Conservation (phyloP, 352 stramenopile genomes). For the Plasmopara muralis region DNA sequence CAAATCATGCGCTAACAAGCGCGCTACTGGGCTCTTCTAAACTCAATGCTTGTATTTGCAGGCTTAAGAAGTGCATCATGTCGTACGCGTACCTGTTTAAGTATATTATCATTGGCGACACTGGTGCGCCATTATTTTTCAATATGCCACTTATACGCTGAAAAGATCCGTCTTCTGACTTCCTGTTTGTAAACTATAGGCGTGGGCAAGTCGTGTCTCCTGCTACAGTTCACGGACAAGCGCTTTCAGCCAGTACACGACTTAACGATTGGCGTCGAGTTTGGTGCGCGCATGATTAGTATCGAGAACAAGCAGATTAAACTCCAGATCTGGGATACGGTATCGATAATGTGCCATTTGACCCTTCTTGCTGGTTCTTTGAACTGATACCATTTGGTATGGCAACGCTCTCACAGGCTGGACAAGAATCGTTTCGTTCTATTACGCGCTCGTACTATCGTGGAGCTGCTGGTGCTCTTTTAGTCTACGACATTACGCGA, state of each 20-base stretch:
- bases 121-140: conserved; percentile 46
- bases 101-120: conserved; percentile 99
- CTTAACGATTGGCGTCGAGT: conserved; percentile 99
- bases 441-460: conserved; percentile 99
- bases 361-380: not conserved
- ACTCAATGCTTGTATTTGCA: not conserved
- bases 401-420: conserved; percentile 54
- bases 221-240: conserved; percentile 99
- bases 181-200: conserved; percentile 48
- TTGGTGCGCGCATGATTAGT: conserved; percentile 98
- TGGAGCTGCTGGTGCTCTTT: conserved; percentile 92
- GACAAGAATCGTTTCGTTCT: conserved; percentile 98
- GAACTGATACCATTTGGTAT: not conserved
- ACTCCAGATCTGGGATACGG: conserved; percentile 97
- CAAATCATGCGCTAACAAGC: not conserved
- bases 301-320: conserved; percentile 98
- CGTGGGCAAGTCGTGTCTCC: conserved; percentile 99
- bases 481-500: conserved; percentile 99
- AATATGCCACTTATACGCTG: not conserved
- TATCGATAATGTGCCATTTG: conserved; percentile 15
- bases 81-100: conserved; percentile 96
- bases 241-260: conserved; percentile 99
- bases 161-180: not conserved
- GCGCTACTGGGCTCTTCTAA: not conserved
- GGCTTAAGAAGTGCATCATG: conserved; percentile 39